Conservation (phyloP, 179 eudicot species). For the Silene coronaria region DNA sequence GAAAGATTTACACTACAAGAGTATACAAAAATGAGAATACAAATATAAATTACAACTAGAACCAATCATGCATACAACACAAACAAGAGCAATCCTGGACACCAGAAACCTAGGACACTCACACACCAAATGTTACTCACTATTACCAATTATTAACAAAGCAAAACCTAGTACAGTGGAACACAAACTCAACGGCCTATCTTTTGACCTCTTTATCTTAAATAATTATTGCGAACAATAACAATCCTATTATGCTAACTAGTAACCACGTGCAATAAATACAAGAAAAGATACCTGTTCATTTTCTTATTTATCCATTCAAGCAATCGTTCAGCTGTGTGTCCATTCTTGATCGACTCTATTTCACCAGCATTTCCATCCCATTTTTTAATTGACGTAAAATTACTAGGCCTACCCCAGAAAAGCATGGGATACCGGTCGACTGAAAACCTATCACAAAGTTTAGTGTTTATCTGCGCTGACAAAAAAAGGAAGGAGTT, state of each 20-base stretch:
- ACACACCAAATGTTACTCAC: neutral
- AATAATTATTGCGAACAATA: neutral
- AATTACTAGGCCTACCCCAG: constrained; percentile 75
- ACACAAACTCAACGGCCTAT: neutral
- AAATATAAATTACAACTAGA: no score
- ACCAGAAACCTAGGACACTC: no score
- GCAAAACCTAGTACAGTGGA: neutral
- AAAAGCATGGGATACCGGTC: constrained; percentile 76
- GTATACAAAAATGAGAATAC: no score
- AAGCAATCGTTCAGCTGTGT: constrained; percentile 75
- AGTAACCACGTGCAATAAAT: constrained; percentile 6
- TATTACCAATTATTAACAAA: neutral
- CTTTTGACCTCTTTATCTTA: neutral
- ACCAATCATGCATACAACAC: no score
- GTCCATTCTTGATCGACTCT: constrained; percentile 47
- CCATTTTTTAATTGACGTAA: constrained; percentile 44
- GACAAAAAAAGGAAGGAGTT: constrained; percentile 52
- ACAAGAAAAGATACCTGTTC: constrained; percentile 47
- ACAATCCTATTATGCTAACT: neutral
- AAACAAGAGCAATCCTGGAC: no score
- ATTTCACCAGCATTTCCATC: constrained; percentile 64
- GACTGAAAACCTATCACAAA: constrained; percentile 83
- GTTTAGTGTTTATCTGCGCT: constrained; percentile 87
- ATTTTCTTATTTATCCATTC: constrained; percentile 80
- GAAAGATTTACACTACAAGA: no score